Conservation (phyloP, 2,329 filamentous ascomycete genomes). For the Penicillium verrucosum region DNA sequence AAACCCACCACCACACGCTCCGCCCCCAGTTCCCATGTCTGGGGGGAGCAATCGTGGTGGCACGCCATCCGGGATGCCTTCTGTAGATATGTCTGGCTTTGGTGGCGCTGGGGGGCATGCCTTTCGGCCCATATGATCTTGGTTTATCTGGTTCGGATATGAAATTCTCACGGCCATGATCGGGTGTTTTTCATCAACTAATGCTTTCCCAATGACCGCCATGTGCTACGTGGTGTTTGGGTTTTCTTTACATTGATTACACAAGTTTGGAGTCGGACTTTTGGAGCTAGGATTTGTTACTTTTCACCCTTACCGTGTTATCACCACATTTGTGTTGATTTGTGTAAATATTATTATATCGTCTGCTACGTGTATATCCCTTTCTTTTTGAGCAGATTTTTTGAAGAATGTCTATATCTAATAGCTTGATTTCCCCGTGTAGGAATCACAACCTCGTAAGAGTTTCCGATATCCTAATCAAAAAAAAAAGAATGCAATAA, state of each 20-base stretch:
- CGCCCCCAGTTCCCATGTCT: constrained; percentile 10
- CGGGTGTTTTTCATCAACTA: neutral
- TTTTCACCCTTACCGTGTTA: neutral
- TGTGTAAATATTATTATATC: neutral
- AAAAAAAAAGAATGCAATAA: neutral
- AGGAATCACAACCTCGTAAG: neutral
- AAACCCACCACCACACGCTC: constrained; percentile 6
- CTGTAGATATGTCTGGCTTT: constrained; percentile 23
- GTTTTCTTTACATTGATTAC: constrained; percentile 8
- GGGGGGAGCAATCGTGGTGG: constrained; percentile 8
- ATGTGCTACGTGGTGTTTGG: constrained; percentile 14
- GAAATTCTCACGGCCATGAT: constrained; percentile 15
- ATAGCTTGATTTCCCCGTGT: neutral
- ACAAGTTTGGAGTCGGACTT: constrained; percentile 2
- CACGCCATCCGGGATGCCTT: neutral
- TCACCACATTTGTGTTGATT: neutral
- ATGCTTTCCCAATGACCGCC: constrained; percentile 10
- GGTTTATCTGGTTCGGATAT: constrained; percentile 23
- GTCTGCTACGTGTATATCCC: neutral
- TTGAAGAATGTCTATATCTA: neutral
- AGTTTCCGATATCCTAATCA: neutral
- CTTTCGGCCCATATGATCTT: constrained; percentile 29
- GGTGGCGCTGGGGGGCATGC: constrained; percentile 18
- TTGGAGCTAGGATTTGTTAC: constrained; percentile 2
- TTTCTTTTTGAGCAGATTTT: neutral